Evolutionary conservation across 495 filamentous ascomycete species (phyloP), one percentile per base, ranked within the genome.

Genomic region (Podospora fimiseda): DNA sequence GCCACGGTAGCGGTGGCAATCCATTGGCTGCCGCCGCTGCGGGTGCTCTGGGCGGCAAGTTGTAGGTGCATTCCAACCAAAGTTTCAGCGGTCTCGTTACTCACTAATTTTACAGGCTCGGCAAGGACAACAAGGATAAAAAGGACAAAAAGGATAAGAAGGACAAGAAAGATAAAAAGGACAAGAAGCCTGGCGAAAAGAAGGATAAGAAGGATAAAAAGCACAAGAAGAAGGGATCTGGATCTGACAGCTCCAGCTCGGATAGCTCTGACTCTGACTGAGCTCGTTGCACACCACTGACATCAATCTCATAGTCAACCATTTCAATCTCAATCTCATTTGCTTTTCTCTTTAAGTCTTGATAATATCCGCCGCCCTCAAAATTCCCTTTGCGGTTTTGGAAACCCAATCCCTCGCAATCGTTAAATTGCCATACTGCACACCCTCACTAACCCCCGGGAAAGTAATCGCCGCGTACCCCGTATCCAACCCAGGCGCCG

Each of bases 371-470:
- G 77, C 78, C 44, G 90, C 89, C 40, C 71, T 61, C 44, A 70
- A 64, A 23, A 94, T 73, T 20, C 78, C 82, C 18, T 76, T 70
- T 16, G 88, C 83, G 43, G 88, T 84, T 60, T 82, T 87, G 53
- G 83, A 69, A 18, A 92, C 76, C 77, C 86, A 85, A 53, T 78
- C 66, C 58, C 84, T 77, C 11, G 88, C 85, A 19, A 79, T 67
- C 1, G 72, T 71, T 75, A 81, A 83, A 60, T 95, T 79, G 2
- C 77, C 76, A 3, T 73, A 74, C 60, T 88, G 78, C 47, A 95
- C 76, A 9, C 84, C 81, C 62, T 95, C 90, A 2, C 83, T 78
- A 51, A 95, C 80, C 6, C 83, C 86, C 3, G 90, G 90, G 65
- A 94, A 95, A 40, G 89, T 56, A 67, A 72, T 70, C 36, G 63